Conservation (phyloP, 305 asterid genomes). For the Striga hermonthica region DNA sequence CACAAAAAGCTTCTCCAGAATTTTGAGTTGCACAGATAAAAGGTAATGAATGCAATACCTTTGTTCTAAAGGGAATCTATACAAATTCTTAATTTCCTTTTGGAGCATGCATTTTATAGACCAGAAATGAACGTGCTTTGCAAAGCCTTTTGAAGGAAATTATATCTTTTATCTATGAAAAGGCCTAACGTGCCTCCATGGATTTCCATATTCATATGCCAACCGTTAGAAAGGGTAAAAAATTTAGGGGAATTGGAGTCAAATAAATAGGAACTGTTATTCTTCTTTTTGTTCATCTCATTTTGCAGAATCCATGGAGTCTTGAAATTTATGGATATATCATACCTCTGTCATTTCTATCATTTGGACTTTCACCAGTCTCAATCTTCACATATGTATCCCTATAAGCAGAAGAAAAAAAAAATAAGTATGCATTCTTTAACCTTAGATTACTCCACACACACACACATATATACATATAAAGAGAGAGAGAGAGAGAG, state of each 20-base stretch:
- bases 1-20: background rate
- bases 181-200: no score
- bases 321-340: slow-evolving; percentile 24
- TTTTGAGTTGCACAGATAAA: background rate
- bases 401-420: slow-evolving; percentile 41
- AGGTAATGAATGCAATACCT: no score
- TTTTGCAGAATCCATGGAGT: slow-evolving; percentile 6
- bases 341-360: slow-evolving; percentile 95
- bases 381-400: slow-evolving; percentile 84
- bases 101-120: no score
- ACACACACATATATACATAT: no score
- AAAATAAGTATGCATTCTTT: slow-evolving; percentile 16
- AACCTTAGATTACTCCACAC: slow-evolving; percentile 6
- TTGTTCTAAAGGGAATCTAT: no score
- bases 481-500: no score
- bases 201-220: no score
- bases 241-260: background rate
- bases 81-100: no score
- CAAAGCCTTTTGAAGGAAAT: no score
- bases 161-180: no score
- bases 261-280: slow-evolving; percentile 16
- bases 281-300: slow-evolving; percentile 1
- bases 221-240: no score
- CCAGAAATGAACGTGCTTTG: no score
- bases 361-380: slow-evolving; percentile 90